A percentile compares a stretch with the other conserved stretches of the same genome.
Conservation (phyloP, 106 monocot species). For the Phalaenopsis aphrodite region DNA sequence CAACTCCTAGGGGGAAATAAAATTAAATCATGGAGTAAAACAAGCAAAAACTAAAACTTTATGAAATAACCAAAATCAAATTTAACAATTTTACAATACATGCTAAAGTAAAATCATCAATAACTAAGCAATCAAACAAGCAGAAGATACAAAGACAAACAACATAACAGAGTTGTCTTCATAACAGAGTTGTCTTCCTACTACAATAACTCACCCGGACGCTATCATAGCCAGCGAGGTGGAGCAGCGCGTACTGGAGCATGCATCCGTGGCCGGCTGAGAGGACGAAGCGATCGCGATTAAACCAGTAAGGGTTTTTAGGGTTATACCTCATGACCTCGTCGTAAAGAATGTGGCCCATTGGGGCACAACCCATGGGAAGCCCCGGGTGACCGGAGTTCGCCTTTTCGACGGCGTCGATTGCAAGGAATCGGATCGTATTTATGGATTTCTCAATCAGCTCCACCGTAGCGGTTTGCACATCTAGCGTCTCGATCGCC, state of each 20-base stretch:
- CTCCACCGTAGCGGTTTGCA: constrained; percentile 25
- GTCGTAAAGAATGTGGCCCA: constrained; percentile 83
- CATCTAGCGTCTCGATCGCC: constrained; percentile 53
- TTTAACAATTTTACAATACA: too few relatives aligned
- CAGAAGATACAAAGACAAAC: not conserved
- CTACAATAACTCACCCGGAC: constrained; percentile 41
- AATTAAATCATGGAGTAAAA: too few relatives aligned
- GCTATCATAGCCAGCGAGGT: constrained; percentile 92
- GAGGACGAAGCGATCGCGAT: constrained; percentile 85
- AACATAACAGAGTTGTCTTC: too few relatives aligned
- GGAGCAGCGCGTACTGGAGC: constrained; percentile 92
- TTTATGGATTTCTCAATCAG: constrained; percentile 86
- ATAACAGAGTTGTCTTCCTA: too few relatives aligned
- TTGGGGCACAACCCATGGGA: constrained; percentile 93
- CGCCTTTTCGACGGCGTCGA: constrained; percentile 97
- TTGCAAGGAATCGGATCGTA: constrained; percentile 81
- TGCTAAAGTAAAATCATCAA: not conserved
- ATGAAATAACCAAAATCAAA: too few relatives aligned
- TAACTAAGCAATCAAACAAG: not conserved
- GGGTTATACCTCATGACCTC: constrained; percentile 97
- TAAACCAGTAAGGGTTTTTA: constrained; percentile 96
- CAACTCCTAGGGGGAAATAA: too few relatives aligned
- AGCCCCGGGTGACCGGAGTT: constrained; percentile 94
- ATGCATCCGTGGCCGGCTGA: constrained; percentile 97
- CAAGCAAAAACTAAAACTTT: too few relatives aligned